These are phyloP conservation scores for Lipomyces orientalis DNA, from an alignment of 805 yeast genomes.

Conservation along the genomic window DNA sequence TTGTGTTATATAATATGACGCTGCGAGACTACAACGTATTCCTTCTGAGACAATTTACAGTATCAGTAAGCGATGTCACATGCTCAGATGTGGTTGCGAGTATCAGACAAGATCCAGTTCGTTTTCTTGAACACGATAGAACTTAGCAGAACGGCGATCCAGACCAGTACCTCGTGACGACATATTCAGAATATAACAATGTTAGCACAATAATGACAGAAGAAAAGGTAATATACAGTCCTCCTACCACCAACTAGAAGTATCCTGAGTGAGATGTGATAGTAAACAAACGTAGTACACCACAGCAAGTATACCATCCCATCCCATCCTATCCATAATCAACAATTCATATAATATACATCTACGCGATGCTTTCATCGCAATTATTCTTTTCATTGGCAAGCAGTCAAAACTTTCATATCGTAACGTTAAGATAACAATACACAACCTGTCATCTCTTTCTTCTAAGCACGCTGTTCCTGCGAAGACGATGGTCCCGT, in stretches of 20 bases:
- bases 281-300: not conserved
- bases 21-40: not conserved
- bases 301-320: not conserved
- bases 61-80: not conserved
- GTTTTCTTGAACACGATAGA: not conserved
- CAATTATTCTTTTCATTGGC: not conserved
- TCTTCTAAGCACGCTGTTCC: not conserved
- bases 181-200: not conserved
- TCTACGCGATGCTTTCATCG: not conserved
- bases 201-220: not conserved
- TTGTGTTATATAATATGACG: not conserved
- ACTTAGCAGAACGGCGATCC: not conserved
- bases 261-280: not conserved
- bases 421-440: not conserved
- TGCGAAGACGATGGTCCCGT: not conserved
- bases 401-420: not conserved
- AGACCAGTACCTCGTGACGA: not conserved
- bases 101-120: not conserved
- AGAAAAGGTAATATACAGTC: not conserved
- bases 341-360: not conserved
- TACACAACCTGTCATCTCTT: not conserved
- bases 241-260: not conserved
- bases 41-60: not conserved
- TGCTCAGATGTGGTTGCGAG: not conserved
- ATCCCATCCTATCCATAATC: not conserved